A percentile compares a stretch with the other conserved stretches of the same genome.
phyloP scores from a whole-genome alignment of 2,329 filamentous ascomycete species.

The Periglandula ipomoeae region DNA sequence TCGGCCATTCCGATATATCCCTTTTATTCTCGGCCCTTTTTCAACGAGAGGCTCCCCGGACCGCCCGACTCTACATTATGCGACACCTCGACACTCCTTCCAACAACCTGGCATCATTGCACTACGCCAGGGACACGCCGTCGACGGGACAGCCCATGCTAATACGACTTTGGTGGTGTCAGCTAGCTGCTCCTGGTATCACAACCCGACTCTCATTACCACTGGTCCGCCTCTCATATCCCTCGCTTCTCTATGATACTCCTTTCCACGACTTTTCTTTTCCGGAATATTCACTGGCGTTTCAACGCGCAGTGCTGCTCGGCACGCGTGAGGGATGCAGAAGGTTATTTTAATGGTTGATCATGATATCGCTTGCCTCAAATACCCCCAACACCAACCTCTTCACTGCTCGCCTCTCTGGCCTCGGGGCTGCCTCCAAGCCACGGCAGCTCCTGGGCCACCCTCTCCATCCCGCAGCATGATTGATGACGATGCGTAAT shows the following conservation, averaged over 20 bases:
- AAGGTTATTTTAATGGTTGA: constrained; percentile 12
- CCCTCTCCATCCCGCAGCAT: constrained; percentile 13
- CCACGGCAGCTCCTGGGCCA: constrained; percentile 6
- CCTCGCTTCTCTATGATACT: constrained; percentile 7
- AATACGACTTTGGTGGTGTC: background rate
- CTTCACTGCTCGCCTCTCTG: constrained; percentile 10
- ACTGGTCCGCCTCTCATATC: constrained; percentile 13
- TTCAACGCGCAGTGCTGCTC: background rate
- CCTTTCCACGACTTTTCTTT: constrained; percentile 6
- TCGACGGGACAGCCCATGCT: background rate
- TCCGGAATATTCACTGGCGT: background rate
- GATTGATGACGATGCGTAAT: constrained; percentile 13
- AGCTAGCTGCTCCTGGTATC: constrained; percentile 6
- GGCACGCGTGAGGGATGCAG: constrained; percentile 7
- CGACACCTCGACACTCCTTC: constrained; percentile 2
- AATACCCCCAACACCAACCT: constrained; percentile 12
- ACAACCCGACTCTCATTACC: constrained; percentile 19
- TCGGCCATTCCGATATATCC: background rate
- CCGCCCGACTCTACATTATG: background rate
- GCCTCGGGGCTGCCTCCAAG: constrained; percentile 2
- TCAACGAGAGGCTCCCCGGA: background rate
- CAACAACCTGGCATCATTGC: background rate
- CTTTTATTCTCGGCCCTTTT: background rate
- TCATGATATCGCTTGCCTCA: constrained; percentile 12
- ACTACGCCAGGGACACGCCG: background rate